Conservation (phyloP, 208 protist genomes). For the Endotrypanum monterogeii region DNA sequence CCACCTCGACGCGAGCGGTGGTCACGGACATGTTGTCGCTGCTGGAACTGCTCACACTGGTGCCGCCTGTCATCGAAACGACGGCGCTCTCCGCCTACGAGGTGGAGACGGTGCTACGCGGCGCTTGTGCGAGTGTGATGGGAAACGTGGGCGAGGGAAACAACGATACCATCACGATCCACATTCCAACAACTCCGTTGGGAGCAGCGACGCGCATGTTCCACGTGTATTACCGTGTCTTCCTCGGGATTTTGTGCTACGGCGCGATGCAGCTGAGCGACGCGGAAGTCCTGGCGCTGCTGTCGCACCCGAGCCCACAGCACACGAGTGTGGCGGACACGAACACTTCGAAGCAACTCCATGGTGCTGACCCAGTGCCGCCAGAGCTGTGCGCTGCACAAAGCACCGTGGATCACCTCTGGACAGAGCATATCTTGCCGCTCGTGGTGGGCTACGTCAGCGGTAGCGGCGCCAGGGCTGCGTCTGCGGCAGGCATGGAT, state of each 20-base stretch:
- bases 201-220: not conserved
- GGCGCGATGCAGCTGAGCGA: slow-evolving; percentile 12
- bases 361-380: not conserved
- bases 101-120: slow-evolving; percentile 16
- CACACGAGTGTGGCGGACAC: not conserved
- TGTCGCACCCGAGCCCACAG: not conserved
- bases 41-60: slow-evolving; percentile 26
- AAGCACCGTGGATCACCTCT: not conserved
- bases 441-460: slow-evolving; percentile 17
- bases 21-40: slow-evolving; percentile 14
- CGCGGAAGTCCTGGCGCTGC: slow-evolving; percentile 4
- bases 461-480: not conserved
- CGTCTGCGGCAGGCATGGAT: not conserved
- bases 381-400: not conserved
- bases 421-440: slow-evolving; percentile 17
- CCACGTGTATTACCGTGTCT: slow-evolving; percentile 24
- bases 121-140: slow-evolving; percentile 8
- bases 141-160: not conserved
- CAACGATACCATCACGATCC: not conserved
- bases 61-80: slow-evolving; percentile 22
- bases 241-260: slow-evolving; percentile 21
- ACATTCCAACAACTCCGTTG: not conserved
- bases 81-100: slow-evolving; percentile 18
- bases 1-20: not conserved
- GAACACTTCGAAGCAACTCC: not conserved